These are phyloP conservation scores for Ilyonectria mors-panacis DNA, from an alignment of 2,329 filamentous ascomycete genomes.

Conservation along the genomic window DNA sequence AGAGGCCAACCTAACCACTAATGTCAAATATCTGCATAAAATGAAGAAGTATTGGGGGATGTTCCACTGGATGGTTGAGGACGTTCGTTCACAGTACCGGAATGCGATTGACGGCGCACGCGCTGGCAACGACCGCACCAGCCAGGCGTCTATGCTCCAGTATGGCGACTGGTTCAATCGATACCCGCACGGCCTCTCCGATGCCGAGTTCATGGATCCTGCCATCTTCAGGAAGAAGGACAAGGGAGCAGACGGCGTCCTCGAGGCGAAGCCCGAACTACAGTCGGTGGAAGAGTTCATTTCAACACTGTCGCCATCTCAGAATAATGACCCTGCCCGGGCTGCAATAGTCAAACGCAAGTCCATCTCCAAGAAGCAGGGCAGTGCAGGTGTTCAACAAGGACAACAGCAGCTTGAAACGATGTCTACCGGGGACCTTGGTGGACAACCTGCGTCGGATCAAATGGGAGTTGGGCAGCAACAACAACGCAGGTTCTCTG, in stretches of 20 bases:
- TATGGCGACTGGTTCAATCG: conserved; percentile 98
- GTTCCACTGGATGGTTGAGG: conserved; percentile 97
- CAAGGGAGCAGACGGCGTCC: conserved; percentile 86
- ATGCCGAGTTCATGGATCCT: conserved; percentile 86
- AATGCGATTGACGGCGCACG: conserved; percentile 86
- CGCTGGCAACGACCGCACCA: conserved; percentile 69
- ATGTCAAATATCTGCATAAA: conserved; percentile 90
- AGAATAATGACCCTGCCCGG: conserved; percentile 57
- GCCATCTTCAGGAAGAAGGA: conserved; percentile 78
- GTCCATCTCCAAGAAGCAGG: conserved; percentile 54
- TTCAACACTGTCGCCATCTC: conserved; percentile 79
- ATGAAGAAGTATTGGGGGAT: conserved; percentile 99
- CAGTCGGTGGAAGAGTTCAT: conserved; percentile 97
- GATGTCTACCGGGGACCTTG: conserved; percentile 35
- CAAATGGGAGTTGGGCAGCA: conserved; percentile 38
- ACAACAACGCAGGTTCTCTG: conserved; percentile 59
- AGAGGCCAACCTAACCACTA: conserved; percentile 87
- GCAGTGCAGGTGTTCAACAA: conserved; percentile 24
- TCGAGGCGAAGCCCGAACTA: conserved; percentile 91
- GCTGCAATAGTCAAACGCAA: conserved; percentile 54
- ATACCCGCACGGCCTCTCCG: conserved; percentile 92
- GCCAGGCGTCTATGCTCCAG: conserved; percentile 81
- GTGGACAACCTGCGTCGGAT: conserved; percentile 21
- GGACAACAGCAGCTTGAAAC: conserved; percentile 42
- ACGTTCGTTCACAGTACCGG: conserved; percentile 89